Evolutionary conservation across 23 red algal genomes (phyloP), one percentile per base, ranked within the genome.

Genomic region (Cyanidiococcus yangmingshanensis): DNA sequence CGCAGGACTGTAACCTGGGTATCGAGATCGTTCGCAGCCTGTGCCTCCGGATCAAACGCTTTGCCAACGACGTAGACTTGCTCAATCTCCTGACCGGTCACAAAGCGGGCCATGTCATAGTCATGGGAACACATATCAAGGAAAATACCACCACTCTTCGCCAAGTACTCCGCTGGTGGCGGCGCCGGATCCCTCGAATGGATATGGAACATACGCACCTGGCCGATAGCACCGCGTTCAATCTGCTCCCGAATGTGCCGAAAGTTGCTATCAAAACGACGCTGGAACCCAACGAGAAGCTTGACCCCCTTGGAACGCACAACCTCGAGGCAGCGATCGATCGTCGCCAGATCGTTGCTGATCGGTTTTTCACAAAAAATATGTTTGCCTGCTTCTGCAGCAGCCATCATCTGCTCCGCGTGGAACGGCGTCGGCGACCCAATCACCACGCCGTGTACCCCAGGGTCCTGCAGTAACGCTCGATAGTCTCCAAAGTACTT

Each of bases 311-410:
- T 77, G 50, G 75, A 35, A 18, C 82, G 67, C 3, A 90, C 87
- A 26, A 77, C 86, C 26, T 71, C 79, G 0, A 98, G 57, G 68
- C 94, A 98, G 30, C 79, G 51, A 75, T 98, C 94, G 80, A 98
- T 98, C 29, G 74, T 75, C 37, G 58, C 79, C 0, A 98, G 85
- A 84, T 98, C 87, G 76, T 98, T 98, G 75, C 82, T 87, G 71
- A 98, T 98, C 51, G 94, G 94, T 82, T 98, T 98, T 40, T 98
- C 94, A 54, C 94, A 98, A 57, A 98, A 98, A 27, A 98, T 98
- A 41, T 91, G 84, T 84, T 98, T 98, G 1, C 94, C 94, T 30
- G 94, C 94, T 50, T 68, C 79, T 1, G 94, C 94, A 26, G 71
- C 77, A 38, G 76, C 39, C n/a, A 89, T 98, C 32, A 98, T 89